Evolutionary conservation across 2,329 filamentous ascomycete genomes (phyloP).

Genomic region (Teratosphaeria destructans): DNA sequence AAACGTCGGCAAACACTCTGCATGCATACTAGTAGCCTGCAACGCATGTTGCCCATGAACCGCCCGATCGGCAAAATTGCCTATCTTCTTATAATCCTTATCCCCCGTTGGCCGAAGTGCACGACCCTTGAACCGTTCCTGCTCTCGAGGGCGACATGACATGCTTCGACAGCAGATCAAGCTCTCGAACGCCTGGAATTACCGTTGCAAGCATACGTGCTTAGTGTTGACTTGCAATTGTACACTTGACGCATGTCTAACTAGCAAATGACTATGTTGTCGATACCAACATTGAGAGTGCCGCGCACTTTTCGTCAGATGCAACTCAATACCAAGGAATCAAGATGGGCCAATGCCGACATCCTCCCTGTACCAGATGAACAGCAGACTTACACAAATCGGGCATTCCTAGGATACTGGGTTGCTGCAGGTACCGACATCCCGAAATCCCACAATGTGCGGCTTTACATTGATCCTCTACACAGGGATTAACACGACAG

Average conservation of each 20-base stretch:
- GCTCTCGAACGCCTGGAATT: not conserved
- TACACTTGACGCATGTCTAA: not conserved
- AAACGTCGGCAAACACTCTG: too few relatives aligned
- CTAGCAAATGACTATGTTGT: not conserved
- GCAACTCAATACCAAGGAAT: not conserved
- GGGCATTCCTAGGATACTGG: not conserved
- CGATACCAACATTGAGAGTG: not conserved
- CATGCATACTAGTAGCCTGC: too few relatives aligned
- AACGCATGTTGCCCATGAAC: not conserved
- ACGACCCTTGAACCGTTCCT: not conserved
- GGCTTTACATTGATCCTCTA: not conserved
- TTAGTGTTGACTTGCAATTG: too few relatives aligned
- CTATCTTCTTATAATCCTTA: not conserved
- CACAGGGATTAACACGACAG: not conserved
- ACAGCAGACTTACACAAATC: not conserved
- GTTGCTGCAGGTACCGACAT: not conserved
- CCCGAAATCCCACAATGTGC: not conserved
- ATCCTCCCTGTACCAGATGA: not conserved
- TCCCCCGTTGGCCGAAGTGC: not conserved
- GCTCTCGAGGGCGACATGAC: not conserved
- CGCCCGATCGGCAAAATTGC: not conserved
- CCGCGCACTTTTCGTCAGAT: not conserved
- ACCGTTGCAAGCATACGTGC: not conserved
- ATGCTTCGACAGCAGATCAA: not conserved
- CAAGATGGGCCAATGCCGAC: not conserved